Conservation (phyloP, 2,329 filamentous ascomycete genomes). For the Aspergillus neoniger region DNA sequence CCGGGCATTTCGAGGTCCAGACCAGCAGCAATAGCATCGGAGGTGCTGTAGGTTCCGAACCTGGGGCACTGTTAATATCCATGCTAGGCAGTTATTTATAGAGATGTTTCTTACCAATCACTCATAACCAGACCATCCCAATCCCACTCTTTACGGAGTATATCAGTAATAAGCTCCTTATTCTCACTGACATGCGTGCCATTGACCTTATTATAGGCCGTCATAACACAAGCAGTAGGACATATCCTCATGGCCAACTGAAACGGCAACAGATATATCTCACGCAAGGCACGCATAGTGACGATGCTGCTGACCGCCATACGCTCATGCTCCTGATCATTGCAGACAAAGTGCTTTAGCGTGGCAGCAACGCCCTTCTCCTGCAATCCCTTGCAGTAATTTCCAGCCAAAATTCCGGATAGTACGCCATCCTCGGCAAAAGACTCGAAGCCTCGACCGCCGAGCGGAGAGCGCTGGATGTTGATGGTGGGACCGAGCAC, state of each 20-base stretch:
- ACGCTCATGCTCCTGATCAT: conserved; percentile 50
- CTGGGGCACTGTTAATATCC: conserved; percentile 21
- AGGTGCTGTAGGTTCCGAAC: conserved; percentile 51
- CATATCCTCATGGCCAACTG: conserved; percentile 61
- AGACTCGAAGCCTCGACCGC: conserved; percentile 84
- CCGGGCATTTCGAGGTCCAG: conserved; percentile 53
- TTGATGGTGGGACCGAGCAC: conserved; percentile 77
- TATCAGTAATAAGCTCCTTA: conserved; percentile 43
- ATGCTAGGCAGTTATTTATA: too few relatives aligned
- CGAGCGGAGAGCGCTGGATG: conserved; percentile 78
- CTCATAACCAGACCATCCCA: conserved; percentile 51
- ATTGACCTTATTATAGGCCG: conserved; percentile 60
- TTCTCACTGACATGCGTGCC: conserved; percentile 51
- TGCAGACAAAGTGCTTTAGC: conserved; percentile 65
- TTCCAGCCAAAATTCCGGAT: conserved; percentile 70
- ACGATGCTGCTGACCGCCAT: conserved; percentile 47
- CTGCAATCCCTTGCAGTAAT: conserved; percentile 73
- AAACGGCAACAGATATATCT: conserved; percentile 66
- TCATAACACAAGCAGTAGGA: conserved; percentile 60
- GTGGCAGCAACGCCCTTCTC: conserved; percentile 73
- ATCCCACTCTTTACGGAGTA: conserved; percentile 50
- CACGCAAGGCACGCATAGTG: conserved; percentile 58
- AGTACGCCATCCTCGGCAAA: conserved; percentile 82
- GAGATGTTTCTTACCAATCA: conserved; percentile 40
- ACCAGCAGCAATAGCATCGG: conserved; percentile 48